phyloP scores from a whole-genome alignment of 495 filamentous ascomycete species.

The Penicillium desertorum region DNA sequence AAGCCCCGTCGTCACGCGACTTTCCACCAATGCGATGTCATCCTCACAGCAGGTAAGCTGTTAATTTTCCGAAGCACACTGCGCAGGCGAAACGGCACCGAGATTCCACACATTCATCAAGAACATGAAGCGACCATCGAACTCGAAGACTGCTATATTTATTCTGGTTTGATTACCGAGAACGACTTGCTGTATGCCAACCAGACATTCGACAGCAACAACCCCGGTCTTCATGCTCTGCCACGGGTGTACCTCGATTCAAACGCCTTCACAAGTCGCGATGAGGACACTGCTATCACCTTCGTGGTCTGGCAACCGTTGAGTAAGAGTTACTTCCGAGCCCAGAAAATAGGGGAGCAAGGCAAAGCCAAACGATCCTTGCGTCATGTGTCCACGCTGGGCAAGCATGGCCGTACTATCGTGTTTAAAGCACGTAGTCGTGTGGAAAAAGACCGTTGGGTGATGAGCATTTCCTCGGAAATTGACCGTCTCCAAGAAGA shows the following conservation, averaged over 20 bases:
- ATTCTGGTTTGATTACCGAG: constrained; percentile 66
- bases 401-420: constrained; percentile 62
- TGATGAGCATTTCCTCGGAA: constrained; percentile 68
- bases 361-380: constrained; percentile 44
- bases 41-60: constrained; percentile 63
- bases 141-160: constrained; percentile 70
- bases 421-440: constrained; percentile 72
- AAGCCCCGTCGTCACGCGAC: constrained; percentile 65
- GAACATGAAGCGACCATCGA: constrained; percentile 58
- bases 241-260: constrained; percentile 62
- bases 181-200: constrained; percentile 68
- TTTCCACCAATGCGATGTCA: constrained; percentile 60
- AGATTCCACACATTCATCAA: constrained; percentile 62
- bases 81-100: constrained; percentile 55
- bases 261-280: constrained; percentile 64
- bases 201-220: constrained; percentile 66
- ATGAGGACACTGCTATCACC: constrained; percentile 69
- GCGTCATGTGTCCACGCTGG: constrained; percentile 56
- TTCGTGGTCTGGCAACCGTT: constrained; percentile 73
- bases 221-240: constrained; percentile 62
- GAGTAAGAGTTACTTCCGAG: constrained; percentile 58
- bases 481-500: constrained; percentile 66
- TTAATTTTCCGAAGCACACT: constrained; percentile 64
- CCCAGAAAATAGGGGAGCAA: constrained; percentile 45
- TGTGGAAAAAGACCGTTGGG: constrained; percentile 74